phyloP scores from a whole-genome alignment of 2,329 filamentous ascomycete genomes.

The Aspergillus viridinutans region DNA sequence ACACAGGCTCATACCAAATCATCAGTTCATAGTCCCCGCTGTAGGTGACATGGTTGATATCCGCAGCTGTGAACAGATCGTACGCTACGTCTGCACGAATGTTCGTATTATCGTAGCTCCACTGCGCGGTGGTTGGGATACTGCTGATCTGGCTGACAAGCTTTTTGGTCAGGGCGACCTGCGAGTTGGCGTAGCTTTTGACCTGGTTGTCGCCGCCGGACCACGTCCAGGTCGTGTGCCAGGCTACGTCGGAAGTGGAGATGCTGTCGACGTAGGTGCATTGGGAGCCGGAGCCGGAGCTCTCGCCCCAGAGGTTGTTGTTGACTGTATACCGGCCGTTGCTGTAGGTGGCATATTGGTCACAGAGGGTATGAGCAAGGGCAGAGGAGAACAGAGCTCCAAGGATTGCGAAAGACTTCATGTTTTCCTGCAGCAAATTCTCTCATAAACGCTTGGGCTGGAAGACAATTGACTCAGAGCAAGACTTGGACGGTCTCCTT shows the following conservation, averaged over 20 bases:
- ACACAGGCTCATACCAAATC: constrained; percentile 47
- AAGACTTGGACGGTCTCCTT: background rate
- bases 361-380: background rate
- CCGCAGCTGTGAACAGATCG: constrained; percentile 52
- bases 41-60: constrained; percentile 35
- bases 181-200: constrained; percentile 35
- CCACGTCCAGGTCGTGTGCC: constrained; percentile 44
- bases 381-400: background rate
- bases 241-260: constrained; percentile 25
- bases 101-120: constrained; percentile 46
- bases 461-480: background rate
- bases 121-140: constrained; percentile 40
- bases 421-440: background rate
- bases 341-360: constrained; percentile 25
- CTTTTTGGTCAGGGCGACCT: background rate
- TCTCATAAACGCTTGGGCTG: background rate
- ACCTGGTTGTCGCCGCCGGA: constrained; percentile 32
- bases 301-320: constrained; percentile 47
- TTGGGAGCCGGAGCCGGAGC: constrained; percentile 33
- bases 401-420: background rate
- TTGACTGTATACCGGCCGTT: constrained; percentile 43
- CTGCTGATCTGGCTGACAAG: constrained; percentile 27
- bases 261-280: constrained; percentile 36
- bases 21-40: constrained; percentile 56
- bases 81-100: constrained; percentile 56